Percentiles rank a stretch among this genome's conserved stretches.
Conservation (phyloP, 805 yeast genomes). For the Saccharomycopsis fermentans region DNA sequence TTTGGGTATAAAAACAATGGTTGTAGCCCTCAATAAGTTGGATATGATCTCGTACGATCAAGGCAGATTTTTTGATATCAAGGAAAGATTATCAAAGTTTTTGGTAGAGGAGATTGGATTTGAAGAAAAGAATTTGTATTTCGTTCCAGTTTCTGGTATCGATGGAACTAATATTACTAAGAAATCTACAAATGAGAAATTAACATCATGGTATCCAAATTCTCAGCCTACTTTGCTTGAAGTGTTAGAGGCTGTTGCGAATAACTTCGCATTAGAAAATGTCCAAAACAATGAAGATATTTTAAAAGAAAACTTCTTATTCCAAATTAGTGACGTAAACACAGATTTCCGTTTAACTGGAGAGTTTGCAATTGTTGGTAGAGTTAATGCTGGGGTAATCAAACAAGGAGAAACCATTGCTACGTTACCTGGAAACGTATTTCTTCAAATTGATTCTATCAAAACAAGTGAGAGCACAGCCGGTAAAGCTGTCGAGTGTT, state of each 20-base stretch:
- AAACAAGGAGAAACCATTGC: constrained; percentile 61
- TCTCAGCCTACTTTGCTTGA: constrained; percentile 84
- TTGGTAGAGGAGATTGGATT: constrained; percentile 46
- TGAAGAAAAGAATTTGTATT: constrained; percentile 29
- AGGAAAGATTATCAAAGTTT: constrained; percentile 38
- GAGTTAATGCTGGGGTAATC: constrained; percentile 56
- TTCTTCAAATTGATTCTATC: constrained; percentile 10
- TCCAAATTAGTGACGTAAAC: constrained; percentile 55
- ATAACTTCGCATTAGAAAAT: constrained; percentile 20
- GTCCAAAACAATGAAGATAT: constrained; percentile 20
- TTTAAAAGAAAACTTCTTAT: constrained; percentile 36
- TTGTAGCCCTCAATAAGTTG: constrained; percentile 62
- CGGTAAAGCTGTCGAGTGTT: constrained; percentile 13
- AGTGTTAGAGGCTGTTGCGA: constrained; percentile 55
- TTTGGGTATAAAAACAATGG: constrained; percentile 50
- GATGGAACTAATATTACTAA: constrained; percentile 57
- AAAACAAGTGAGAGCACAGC: constrained; percentile 10
- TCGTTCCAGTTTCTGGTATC: constrained; percentile 62
- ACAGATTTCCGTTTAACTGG: constrained; percentile 35
- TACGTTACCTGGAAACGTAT: constrained; percentile 42
- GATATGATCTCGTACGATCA: constrained; percentile 53
- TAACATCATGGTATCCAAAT: constrained; percentile 75
- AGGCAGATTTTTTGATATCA: constrained; percentile 42
- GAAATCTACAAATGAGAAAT: constrained; percentile 25
- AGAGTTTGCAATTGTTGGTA: constrained; percentile 49